phyloP scores from a whole-genome alignment of 768 basidiomycete genomes.

The Dendrothele bispora region DNA sequence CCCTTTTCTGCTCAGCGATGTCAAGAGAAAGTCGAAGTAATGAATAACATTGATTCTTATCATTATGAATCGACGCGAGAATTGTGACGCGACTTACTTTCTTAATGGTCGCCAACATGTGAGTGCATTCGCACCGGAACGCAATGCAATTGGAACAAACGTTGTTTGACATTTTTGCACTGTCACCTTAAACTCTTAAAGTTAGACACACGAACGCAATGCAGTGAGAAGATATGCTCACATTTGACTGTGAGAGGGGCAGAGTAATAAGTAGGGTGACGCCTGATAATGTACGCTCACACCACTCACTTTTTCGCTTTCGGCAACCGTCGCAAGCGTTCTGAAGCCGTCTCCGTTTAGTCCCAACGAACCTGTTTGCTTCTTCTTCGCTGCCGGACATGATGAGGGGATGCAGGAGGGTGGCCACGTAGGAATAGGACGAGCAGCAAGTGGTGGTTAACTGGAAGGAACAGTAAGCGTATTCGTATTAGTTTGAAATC shows the following conservation, averaged over 20 bases:
- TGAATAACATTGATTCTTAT: neutral
- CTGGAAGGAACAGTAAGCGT: too few species aligned
- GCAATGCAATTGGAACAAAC: constrained; percentile 38
- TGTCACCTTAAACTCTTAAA: constrained; percentile 32
- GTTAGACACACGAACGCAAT: neutral
- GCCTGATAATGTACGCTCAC: too few species aligned
- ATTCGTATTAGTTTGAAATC: too few species aligned
- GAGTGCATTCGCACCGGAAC: constrained; percentile 37
- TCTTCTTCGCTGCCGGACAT: too few species aligned
- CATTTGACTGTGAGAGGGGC: too few species aligned
- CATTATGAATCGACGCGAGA: neutral
- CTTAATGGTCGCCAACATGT: constrained; percentile 31
- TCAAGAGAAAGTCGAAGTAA: neutral
- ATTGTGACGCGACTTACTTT: constrained; percentile 31
- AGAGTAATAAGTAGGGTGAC: too few species aligned
- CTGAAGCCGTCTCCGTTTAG: neutral
- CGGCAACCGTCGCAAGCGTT: neutral
- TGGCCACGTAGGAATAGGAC: too few species aligned
- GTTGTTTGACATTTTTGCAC: constrained; percentile 38
- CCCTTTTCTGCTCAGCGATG: constrained; percentile 48
- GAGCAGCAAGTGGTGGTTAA: too few species aligned
- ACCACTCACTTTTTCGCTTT: neutral
- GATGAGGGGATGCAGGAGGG: too few species aligned
- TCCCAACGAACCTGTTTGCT: neutral
- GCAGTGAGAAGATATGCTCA: neutral